Conservation (phyloP, 306 rosid genomes). For the Vigna hirtella region DNA sequence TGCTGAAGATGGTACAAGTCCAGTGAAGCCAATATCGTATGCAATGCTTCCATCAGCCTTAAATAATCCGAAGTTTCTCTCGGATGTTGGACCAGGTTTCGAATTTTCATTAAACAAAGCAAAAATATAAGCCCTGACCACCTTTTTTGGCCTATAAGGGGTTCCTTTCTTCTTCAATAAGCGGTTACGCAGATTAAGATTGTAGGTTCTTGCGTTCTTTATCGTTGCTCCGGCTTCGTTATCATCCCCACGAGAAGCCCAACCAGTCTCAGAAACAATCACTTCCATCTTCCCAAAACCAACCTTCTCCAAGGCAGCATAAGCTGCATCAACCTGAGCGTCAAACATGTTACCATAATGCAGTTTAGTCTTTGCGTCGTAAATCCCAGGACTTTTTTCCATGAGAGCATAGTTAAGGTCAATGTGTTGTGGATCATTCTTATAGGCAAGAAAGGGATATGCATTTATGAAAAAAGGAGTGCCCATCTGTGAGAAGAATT, state of each 20-base stretch:
- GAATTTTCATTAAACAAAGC: conserved; percentile 92
- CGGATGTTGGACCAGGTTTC: conserved; percentile 90
- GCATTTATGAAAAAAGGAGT: conserved; percentile 93
- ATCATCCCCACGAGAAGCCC: conserved; percentile 86
- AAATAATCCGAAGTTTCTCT: conserved; percentile 92
- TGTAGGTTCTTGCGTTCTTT: conserved; percentile 71
- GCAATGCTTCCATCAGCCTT: conserved; percentile 92
- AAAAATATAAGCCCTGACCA: conserved; percentile 73
- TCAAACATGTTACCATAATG: conserved; percentile 91
- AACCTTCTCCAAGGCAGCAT: conserved; percentile 80
- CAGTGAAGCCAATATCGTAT: conserved; percentile 84
- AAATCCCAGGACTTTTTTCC: conserved; percentile 62
- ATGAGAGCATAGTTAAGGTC: conserved; percentile 80
- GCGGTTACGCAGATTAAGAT: conserved; percentile 62
- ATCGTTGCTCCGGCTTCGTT: conserved; percentile 72
- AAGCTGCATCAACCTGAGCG: conserved; percentile 85
- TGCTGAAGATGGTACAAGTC: conserved; percentile 73
- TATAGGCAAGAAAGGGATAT: conserved; percentile 91
- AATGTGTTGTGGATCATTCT: conserved; percentile 82
- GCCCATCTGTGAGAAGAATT: conserved; percentile 72
- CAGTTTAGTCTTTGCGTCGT: conserved; percentile 76
- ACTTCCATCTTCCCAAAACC: conserved; percentile 79
- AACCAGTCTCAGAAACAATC: conserved; percentile 90
- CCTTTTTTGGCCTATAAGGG: conserved; percentile 75
- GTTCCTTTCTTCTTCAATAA: conserved; percentile 82